Percentiles rank a stretch among this genome's conserved stretches.
phyloP scores from a whole-genome alignment of 1,139 yeast species.

The Sugiyamaella neomexicana region DNA sequence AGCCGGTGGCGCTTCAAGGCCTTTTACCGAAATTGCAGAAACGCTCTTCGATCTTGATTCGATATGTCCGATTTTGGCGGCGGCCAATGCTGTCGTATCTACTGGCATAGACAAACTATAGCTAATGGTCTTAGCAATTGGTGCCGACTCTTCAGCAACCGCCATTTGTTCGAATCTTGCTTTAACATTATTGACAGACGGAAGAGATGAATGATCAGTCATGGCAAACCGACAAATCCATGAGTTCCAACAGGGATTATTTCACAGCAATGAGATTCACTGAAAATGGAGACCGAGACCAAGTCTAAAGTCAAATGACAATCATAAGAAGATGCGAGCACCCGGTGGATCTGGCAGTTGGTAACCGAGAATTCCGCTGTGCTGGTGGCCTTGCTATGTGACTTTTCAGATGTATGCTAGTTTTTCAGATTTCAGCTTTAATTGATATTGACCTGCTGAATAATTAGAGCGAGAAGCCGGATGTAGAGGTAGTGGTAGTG shows the following conservation, averaged over 20 bases:
- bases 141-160: constrained; percentile 8
- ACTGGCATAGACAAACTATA: constrained; percentile 12
- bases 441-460: too few species aligned
- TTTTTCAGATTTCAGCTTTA: too few species aligned
- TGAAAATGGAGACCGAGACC: too few species aligned
- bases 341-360: too few species aligned
- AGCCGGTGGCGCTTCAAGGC: not conserved
- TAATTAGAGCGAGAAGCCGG: too few species aligned
- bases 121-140: not conserved
- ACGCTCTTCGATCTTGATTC: constrained; percentile 8
- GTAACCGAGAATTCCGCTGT: too few species aligned
- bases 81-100: not conserved
- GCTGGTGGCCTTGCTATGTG: too few species aligned
- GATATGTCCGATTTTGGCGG: not conserved
- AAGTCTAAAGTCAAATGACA: too few species aligned
- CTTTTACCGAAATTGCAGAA: not conserved
- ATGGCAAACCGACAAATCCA: not conserved
- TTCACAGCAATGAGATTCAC: too few species aligned
- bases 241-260: not conserved
- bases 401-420: too few species aligned
- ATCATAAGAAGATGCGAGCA: too few species aligned
- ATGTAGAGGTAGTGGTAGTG: not conserved
- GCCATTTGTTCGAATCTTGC: constrained; percentile 34
- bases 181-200: constrained; percentile 32
- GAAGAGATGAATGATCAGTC: constrained; percentile 33